phyloP scores from a whole-genome alignment of 2,329 filamentous ascomycete species.

The Orbilia oligospora region DNA sequence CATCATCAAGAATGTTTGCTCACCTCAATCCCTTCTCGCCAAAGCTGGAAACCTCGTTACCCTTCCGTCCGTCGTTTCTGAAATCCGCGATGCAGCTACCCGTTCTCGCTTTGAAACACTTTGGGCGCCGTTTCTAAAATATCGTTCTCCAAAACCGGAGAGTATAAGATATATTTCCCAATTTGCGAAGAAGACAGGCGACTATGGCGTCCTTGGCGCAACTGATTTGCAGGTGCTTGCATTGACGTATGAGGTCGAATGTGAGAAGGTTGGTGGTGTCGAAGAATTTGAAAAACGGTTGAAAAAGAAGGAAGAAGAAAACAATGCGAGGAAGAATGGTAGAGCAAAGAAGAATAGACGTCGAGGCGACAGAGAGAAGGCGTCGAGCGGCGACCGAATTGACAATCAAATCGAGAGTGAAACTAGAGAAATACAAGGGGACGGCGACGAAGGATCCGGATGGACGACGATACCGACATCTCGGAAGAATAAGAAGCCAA shows the following conservation, averaged over 20 bases:
- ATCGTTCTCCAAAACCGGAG: conserved; percentile 80
- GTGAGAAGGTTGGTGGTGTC: conserved; percentile 78
- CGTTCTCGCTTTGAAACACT: conserved; percentile 85
- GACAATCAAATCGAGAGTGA: not conserved
- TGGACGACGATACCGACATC: conserved; percentile 50
- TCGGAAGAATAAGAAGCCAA: conserved; percentile 16
- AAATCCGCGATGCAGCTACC: conserved; percentile 88
- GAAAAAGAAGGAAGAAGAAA: conserved; percentile 21
- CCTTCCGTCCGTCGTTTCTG: conserved; percentile 85
- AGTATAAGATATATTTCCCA: conserved; percentile 85
- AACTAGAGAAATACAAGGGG: conserved; percentile 1
- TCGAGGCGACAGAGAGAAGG: conserved; percentile 14
- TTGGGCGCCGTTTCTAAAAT: conserved; percentile 84
- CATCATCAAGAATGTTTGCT: conserved; percentile 91
- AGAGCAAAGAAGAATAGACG: conserved; percentile 19
- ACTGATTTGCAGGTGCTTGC: conserved; percentile 92
- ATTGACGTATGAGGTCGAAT: conserved; percentile 93
- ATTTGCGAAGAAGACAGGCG: conserved; percentile 90
- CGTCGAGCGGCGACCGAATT: not conserved
- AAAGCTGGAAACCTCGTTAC: conserved; percentile 85
- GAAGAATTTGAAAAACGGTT: conserved; percentile 42
- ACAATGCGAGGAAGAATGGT: conserved; percentile 2
- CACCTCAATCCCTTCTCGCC: conserved; percentile 83
- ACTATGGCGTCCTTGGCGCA: conserved; percentile 86
- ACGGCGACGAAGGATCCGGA: conserved; percentile 17